Evolutionary conservation across 257 asterid species (phyloP), one percentile per base, ranked within the genome.

Genomic region (Linderniella brevidens): DNA sequence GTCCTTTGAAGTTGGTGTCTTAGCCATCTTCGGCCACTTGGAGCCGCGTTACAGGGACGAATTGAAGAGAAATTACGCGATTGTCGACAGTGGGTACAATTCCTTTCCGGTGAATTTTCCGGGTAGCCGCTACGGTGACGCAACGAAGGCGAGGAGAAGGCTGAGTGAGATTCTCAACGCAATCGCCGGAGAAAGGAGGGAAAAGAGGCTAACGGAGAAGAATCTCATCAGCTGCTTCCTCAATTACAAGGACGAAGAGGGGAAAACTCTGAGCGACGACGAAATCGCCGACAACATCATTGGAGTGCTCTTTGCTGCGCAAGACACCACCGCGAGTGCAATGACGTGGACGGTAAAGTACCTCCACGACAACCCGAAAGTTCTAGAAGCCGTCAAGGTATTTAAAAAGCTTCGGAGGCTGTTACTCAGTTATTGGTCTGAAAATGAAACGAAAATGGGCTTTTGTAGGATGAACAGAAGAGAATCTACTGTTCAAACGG

Each of bases 241-340:
- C 48, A 90, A 78, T 9, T 59, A 42, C 13, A 8, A 78, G 43
- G 10, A 75, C 66, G 66, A 60, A 49, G 74, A 64, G 0, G 64
- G 74, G 52, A 59, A 48, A 17, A 17, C 14, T n/a, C 50, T 81
- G 1, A 73, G 67, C 41, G 90, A 82, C 57, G 53, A 71, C 16
- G 86, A 82, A 50, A 78, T 82, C 13, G 73, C 75, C 0, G 93
- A 82, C 48, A 82, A 87, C 58, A 63, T 83, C 41, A 80, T 87
- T 5, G 97, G 97, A 18, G 79, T 88, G 0, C 56, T 88, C 29
- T 88, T 88, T 68, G 97, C 97, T 18, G 97, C 97, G 37, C 97
- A 80, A 41, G 97, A 88, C 19, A 88, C 97, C 13, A 83, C 97
- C 0, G 95, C 97, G 1, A 73, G 82, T 58, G 86, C 76, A 19